A percentile compares a stretch with the other conserved stretches of the same genome.
Evolutionary conservation across 2,329 filamentous ascomycete genomes (phyloP).

Genomic region (Drechslerella coelobrocha): DNA sequence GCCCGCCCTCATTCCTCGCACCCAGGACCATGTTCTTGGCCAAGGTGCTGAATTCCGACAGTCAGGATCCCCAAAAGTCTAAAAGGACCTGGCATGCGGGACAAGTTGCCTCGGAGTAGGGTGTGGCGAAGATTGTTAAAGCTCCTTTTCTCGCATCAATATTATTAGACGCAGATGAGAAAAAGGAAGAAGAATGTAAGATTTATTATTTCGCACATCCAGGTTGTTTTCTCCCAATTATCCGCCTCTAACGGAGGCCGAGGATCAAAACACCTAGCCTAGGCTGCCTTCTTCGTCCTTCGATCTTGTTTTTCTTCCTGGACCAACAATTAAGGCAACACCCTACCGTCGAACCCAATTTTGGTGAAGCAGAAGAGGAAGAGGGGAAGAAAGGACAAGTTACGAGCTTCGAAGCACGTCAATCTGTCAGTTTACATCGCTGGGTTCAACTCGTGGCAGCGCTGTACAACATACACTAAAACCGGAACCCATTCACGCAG

Average conservation of each 20-base stretch:
- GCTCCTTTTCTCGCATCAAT: constrained; percentile 1
- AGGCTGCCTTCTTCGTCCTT: constrained; percentile 19
- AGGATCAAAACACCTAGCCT: constrained; percentile 20
- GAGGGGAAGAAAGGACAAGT: constrained; percentile 4
- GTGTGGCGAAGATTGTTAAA: constrained; percentile 31
- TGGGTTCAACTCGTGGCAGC: constrained; percentile 40
- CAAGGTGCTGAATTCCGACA: constrained; percentile 49
- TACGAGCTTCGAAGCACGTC: constrained; percentile 20
- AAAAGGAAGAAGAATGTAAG: not conserved
- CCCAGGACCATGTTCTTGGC: constrained; percentile 50
- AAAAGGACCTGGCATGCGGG: constrained; percentile 48
- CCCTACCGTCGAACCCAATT: constrained; percentile 40
- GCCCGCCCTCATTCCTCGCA: constrained; percentile 35
- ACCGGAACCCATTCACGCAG: constrained; percentile 24
- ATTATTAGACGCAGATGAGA: constrained; percentile 10
- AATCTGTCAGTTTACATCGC: constrained; percentile 34
- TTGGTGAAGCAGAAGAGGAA: constrained; percentile 26
- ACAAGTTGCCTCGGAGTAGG: constrained; percentile 36
- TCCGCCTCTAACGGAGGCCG: constrained; percentile 26
- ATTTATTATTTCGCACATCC: constrained; percentile 27
- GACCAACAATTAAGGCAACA: constrained; percentile 37
- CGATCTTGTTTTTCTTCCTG: constrained; percentile 19
- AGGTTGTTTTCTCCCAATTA: constrained; percentile 47
- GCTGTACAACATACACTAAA: constrained; percentile 26
- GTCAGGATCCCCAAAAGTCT: constrained; percentile 49